These are phyloP conservation scores for Blastomyces percursus DNA, from an alignment of 2,329 filamentous ascomycete genomes.

Conservation along the genomic window DNA sequence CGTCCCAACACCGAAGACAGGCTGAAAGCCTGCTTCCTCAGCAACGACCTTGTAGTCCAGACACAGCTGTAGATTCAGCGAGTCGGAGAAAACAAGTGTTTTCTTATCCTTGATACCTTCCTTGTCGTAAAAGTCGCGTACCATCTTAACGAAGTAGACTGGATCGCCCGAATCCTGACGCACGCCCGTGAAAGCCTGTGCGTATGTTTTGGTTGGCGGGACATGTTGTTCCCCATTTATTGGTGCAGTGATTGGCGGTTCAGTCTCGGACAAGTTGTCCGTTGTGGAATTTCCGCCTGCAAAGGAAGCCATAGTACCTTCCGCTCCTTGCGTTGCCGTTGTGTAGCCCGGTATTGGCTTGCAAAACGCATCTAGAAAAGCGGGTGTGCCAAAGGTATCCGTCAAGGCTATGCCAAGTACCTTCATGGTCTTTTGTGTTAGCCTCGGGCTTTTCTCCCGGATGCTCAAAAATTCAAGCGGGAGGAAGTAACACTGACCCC, in stretches of 20 bases:
- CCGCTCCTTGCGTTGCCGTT: constrained; percentile 31
- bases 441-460: background rate
- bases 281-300: constrained; percentile 25
- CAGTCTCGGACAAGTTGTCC: constrained; percentile 29
- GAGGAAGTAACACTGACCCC: constrained; percentile 37
- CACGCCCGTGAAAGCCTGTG: constrained; percentile 70
- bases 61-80: constrained; percentile 80
- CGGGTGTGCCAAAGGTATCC: constrained; percentile 87
- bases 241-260: constrained; percentile 36
- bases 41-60: constrained; percentile 79
- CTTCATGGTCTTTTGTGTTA: constrained; percentile 17
- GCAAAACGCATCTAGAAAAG: constrained; percentile 77
- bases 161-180: constrained; percentile 88
- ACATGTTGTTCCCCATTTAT: constrained; percentile 14
- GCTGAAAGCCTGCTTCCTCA: constrained; percentile 67
- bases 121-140: constrained; percentile 68
- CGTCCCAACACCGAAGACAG: constrained; percentile 88
- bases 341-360: constrained; percentile 47
- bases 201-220: constrained; percentile 50
- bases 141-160: constrained; percentile 62
- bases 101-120: constrained; percentile 70
- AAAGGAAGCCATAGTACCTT: constrained; percentile 31
- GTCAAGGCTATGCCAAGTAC: constrained; percentile 82
- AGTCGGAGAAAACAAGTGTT: constrained; percentile 90
- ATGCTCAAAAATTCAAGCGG: background rate